Conservation (phyloP, 1,139 yeast species). For the Suhomyces panamericanus region DNA sequence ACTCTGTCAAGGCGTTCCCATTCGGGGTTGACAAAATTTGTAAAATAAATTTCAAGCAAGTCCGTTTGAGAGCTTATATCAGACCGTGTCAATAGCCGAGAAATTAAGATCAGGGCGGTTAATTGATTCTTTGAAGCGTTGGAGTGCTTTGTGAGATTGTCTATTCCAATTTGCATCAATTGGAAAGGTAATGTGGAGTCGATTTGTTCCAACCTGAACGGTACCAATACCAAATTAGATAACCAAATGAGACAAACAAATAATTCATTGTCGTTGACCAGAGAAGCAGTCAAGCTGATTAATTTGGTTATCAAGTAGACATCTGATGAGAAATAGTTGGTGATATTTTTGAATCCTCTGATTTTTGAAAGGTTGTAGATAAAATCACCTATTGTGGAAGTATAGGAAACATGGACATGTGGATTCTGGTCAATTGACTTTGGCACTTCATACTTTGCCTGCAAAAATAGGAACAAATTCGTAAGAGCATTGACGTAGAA, state of each 20-base stretch:
- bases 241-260: conserved; percentile 74
- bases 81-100: conserved; percentile 37
- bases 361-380: conserved; percentile 65
- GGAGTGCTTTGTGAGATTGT: conserved; percentile 27
- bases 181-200: conserved; percentile 31
- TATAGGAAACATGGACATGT: background rate
- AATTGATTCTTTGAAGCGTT: conserved; percentile 31
- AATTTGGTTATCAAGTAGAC: conserved; percentile 48
- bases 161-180: conserved; percentile 36
- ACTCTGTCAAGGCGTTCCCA: conserved; percentile 20
- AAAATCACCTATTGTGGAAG: conserved; percentile 23
- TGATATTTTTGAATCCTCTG: conserved; percentile 61
- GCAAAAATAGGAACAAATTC: conserved; percentile 24
- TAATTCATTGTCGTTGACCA: conserved; percentile 51
- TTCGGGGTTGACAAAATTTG: conserved; percentile 10
- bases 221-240: conserved; percentile 64
- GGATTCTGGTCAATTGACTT: background rate
- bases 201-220: conserved; percentile 59
- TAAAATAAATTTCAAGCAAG: conserved; percentile 24
- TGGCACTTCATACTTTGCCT: background rate
- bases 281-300: conserved; percentile 21
- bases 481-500: conserved; percentile 33
- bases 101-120: conserved; percentile 36
- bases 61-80: conserved; percentile 21
- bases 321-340: conserved; percentile 61